These are phyloP conservation scores for Phallus indusiatus DNA, from an alignment of 768 basidiomycete species.

Conservation along the genomic window DNA sequence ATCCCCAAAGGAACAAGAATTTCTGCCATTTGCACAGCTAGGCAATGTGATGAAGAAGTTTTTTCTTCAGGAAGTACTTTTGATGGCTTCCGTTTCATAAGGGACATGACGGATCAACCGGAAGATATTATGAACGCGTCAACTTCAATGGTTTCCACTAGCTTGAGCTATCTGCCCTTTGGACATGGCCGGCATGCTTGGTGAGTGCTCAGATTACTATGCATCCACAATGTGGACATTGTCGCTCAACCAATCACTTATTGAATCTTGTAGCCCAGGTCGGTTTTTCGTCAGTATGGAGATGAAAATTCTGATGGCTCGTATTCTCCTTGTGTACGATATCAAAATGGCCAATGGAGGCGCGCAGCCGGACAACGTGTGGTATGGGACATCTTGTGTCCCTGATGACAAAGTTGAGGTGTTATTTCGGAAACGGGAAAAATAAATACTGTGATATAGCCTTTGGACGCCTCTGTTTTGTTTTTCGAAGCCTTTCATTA, in stretches of 20 bases:
- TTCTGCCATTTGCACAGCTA: constrained; percentile 6
- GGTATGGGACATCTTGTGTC: background rate
- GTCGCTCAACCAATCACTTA: background rate
- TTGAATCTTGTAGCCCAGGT: background rate
- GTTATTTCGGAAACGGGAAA: background rate
- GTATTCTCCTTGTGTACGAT: background rate
- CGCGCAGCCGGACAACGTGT: background rate
- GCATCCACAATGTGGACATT: background rate
- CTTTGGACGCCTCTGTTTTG: too few species aligned
- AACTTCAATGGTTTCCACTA: background rate
- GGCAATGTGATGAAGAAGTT: background rate
- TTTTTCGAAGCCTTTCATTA: too few species aligned
- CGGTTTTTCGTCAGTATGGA: background rate
- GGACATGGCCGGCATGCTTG: background rate
- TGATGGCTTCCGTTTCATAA: background rate
- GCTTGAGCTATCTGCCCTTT: background rate
- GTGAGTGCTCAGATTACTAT: background rate
- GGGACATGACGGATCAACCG: background rate
- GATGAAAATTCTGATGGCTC: background rate
- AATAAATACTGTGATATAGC: background rate
- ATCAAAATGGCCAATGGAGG: background rate
- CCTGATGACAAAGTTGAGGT: background rate
- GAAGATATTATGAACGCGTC: background rate
- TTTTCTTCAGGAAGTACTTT: background rate
- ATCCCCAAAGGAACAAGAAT: constrained; percentile 32